Evolutionary conservation across 179 eudicot genomes (phyloP), one percentile per base, ranked within the genome.

Genomic region (Gypsophila paniculata): DNA sequence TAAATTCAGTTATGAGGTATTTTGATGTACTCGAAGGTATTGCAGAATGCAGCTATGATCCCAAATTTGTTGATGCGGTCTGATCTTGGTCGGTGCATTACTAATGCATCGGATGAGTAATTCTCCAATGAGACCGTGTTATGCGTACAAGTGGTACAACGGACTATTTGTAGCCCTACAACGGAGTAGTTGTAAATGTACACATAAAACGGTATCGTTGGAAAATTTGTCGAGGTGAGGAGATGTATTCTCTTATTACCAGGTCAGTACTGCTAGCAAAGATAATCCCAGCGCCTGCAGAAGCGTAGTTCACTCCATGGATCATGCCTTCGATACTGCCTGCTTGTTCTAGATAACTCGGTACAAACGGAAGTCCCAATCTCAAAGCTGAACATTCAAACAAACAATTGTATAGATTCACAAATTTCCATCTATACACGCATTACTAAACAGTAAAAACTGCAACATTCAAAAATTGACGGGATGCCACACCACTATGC

Each of bases 271-370:
- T 93, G 65, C 89, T 92, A 60, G 96, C 80, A 79, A 88, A 87
- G 72, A 92, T 87, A 22, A 92, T 87, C 34, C 96, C 96, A 74
- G 96, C 90, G 39, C 94, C 98, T 73, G 98, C 91, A 75, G 98
- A 92, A 62, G 98, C 98, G 76, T 88, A 92, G 75, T 92, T 92
- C 72, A 90, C 91, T 19, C 98, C 98, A 29, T 79, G 89, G 46
- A 80, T 75, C 98, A 92, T 87, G 63, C 78, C 89, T 38, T 87
- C 86, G 29, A 88, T 79, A 34, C 72, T 74, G 21, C 90, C 88
- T 23, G 74, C 75, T 75, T 80, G 87, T 51, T 88, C 92, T 21
- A 92, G 89, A 70, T 88, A 92, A 61, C 85, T 90, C 9, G 96
- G 94, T 68, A 90, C 83, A 63, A 84, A 77, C 22, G 87, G 85